Evolutionary conservation across 1,284 basidiomycete species (phyloP).

Genomic region (Phellopilus nigrolimitatus): DNA sequence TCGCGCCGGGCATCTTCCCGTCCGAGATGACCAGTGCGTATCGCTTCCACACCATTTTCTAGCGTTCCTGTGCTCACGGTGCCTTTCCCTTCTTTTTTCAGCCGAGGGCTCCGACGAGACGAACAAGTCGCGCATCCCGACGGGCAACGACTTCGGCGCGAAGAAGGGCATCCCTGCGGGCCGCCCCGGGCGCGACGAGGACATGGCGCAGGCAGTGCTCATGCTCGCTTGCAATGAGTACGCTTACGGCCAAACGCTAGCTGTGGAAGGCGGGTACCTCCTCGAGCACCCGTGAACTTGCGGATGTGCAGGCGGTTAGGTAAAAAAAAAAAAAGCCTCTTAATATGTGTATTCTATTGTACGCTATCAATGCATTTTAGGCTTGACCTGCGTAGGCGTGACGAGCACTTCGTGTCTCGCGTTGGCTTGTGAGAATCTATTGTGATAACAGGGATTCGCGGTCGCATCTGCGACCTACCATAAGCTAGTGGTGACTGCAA

Average conservation of each 20-base stretch:
- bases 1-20: slow-evolving; percentile 36
- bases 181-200: slow-evolving; percentile 34
- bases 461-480: no score
- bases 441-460: no score
- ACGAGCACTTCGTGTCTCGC: no score
- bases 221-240: slow-evolving; percentile 33
- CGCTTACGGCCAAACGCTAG: slow-evolving; percentile 31
- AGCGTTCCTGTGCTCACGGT: no score
- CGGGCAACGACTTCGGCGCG: slow-evolving; percentile 28
- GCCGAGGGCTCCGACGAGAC: slow-evolving; percentile 31
- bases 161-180: slow-evolving; percentile 36
- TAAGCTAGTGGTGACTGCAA: no score
- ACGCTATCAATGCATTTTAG: no score
- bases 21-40: slow-evolving; percentile 36
- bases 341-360: no score
- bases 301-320: no score
- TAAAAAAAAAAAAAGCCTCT: no score
- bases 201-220: slow-evolving; percentile 35
- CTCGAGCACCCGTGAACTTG: slow-evolving; percentile 33
- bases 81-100: slow-evolving; percentile 5
- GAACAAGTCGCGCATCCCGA: slow-evolving; percentile 33
- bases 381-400: no score
- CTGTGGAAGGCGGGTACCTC: slow-evolving; percentile 33
- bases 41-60: no score
- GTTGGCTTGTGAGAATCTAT: no score